Evolutionary conservation across 768 basidiomycete species (phyloP), one percentile per base, ranked within the genome.

Genomic region (Daedaleopsis nitida): DNA sequence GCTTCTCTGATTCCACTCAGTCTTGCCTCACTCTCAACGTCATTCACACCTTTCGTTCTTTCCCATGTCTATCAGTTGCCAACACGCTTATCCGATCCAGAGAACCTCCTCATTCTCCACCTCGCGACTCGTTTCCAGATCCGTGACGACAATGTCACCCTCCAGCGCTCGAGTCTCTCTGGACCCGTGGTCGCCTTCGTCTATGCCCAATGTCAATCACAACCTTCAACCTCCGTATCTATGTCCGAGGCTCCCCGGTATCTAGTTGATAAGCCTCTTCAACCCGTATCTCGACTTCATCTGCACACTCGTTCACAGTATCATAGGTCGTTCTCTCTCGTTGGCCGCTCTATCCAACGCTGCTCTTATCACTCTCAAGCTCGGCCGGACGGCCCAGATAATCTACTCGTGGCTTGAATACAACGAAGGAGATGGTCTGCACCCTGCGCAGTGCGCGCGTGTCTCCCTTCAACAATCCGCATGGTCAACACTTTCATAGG

Each of bases 11-110:
- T 17, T 12, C 51, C 6, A 52, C 34, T 38, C 24, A 13, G 10
- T 27, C 35, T 52, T n/a, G 5, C 34, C 11, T 19, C 39, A 3
- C 39, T 42, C 10, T 42, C 39, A 42, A 47, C 45, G n/a, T 23
- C 12, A 47, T 19, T 47, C 45, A 19, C 39, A 42, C 39, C 17
- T 13, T 21, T 21, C 35, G 37, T 53, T 14, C 35, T 34, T 63
- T 63, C 62, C 52, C 62, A 63, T 63, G 57, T 58, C 57, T 63
- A 54, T 58, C 62, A 43, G 19, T 34, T 43, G 17, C 11, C 51
- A 48, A 47, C 59, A 55, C 34, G 59, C 57, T 55, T 58, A 57
- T 60, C 56, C 37, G 55, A 58, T 61, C 37, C 55, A 58, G 27
- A 23, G 19, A 47, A 49, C 38, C n/a, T 11, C 23, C 37, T 21